Base-by-base conservation (phyloP, 73 alveolate species). In the Paramecium tetraurelia region DNA sequence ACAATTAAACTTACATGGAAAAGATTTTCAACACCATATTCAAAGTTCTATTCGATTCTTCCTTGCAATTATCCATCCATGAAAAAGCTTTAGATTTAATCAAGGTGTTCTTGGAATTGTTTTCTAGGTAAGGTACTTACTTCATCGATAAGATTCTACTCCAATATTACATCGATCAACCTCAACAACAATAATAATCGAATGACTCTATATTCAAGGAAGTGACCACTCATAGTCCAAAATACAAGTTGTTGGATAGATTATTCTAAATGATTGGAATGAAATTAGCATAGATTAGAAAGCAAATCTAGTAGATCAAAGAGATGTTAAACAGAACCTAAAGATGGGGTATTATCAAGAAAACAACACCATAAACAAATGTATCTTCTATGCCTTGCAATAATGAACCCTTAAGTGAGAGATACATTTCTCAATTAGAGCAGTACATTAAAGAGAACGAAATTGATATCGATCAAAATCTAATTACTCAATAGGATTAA, bases 221-320 rank as follows among this genome's bases (percentile, higher is more conserved):
- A 44, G 57, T 80, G 2, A 72, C 86, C 14, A 33, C 46, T 41
- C 43, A 40, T 41, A 80, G 90, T 43, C 59, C 58, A 1, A 80
- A 48, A 22, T 80, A 80, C 22, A 80, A 80, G 24, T 48, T 80
- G 20, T 46, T 80, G 29, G 90, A 80, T 46, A 40, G 90, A 29
- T 44, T 80, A 48, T 80, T 80, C 24, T 11, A 80, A 14, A 80
- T 80, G 90, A 48, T 80, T 41, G 90, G 90, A 80, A 80, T 41
- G 90, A 80, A 80, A 44, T 80, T 80, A 80, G 70, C 90, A 43
- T 80, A 80, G 6, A 80, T 80, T 20, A 80, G 90, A 80, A 80
- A 80, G 18, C 22, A 40, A 44, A 31, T 80, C 27, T 22, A 48
- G 22, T 11, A 40, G 29, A 35, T 35, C 1, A 80, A 80, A 80